A percentile compares a stretch with the other conserved stretches of the same genome.
Evolutionary conservation across 2,329 filamentous ascomycete genomes (phyloP).

Genomic region (Curvularia sp.): DNA sequence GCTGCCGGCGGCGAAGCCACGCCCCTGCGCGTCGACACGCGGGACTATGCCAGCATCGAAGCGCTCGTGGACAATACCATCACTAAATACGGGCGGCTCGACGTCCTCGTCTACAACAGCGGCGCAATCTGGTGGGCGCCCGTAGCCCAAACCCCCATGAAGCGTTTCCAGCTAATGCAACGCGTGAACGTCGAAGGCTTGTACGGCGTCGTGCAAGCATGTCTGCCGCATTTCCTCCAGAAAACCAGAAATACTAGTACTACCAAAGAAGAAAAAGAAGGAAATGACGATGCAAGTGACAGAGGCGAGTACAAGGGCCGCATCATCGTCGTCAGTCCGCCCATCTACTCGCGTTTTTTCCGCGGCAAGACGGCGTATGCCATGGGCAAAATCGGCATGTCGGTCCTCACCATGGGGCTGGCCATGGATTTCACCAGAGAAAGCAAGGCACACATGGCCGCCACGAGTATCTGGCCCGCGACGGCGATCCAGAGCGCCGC

Average conservation of each 20-base stretch:
- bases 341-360: slow-evolving; percentile 86
- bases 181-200: slow-evolving; percentile 68
- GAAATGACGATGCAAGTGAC: slow-evolving; percentile 16
- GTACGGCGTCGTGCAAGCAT: slow-evolving; percentile 73
- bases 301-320: slow-evolving; percentile 63
- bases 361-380: slow-evolving; percentile 86
- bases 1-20: slow-evolving; percentile 69
- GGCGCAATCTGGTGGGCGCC: slow-evolving; percentile 87
- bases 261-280: background rate
- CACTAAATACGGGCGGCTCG: slow-evolving; percentile 66
- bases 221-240: slow-evolving; percentile 69
- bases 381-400: slow-evolving; percentile 80
- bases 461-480: slow-evolving; percentile 85
- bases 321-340: slow-evolving; percentile 80
- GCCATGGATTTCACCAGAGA: slow-evolving; percentile 81
- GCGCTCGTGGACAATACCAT: slow-evolving; percentile 66
- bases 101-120: slow-evolving; percentile 81
- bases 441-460: slow-evolving; percentile 71
- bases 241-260: slow-evolving; percentile 20
- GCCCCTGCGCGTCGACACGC: slow-evolving; percentile 74
- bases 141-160: slow-evolving; percentile 74
- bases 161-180: slow-evolving; percentile 71
- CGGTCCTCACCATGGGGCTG: slow-evolving; percentile 78
- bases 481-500: slow-evolving; percentile 79
- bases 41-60: slow-evolving; percentile 68